Evolutionary conservation across 2,329 filamentous ascomycete species (phyloP), one percentile per base, ranked within the genome.

Genomic region (Fusarium verticillioides): DNA sequence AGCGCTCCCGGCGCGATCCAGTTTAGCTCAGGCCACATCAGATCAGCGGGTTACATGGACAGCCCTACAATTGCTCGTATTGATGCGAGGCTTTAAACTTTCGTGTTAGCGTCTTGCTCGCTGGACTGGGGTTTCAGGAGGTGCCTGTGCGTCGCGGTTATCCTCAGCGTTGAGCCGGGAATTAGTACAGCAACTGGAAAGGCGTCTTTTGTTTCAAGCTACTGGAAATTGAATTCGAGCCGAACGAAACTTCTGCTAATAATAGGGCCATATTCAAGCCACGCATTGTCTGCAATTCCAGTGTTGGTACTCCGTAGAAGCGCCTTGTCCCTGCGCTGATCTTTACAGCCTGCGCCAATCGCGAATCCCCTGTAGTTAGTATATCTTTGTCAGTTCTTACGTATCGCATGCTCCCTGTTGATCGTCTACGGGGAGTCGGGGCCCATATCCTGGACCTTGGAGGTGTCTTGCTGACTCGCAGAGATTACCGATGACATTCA

Each of bases 401-500:
- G 11, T 19, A n/a, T 47, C n/a, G 6, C 7, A 26, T 21, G 30
- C 23, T n/a, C n/a, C n/a, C n/a, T 34, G 28, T 12, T 21, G 23
- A 18, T 39, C 13, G 2, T 28, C 13, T 0, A 39, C 40, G 40
- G n/a, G 54, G 32, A 49, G 21, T 36, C 54, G n/a, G 23, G 39
- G 30, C 6, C 16, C 18, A 30, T n/a, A 37, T n/a, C 30, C 23
- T 7, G 19, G 26, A 18, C 40, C 40, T 49, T 58, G 23, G 3
- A 28, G 18, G n/a, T 36, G 32, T n/a, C 11, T n/a, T 15, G 10
- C 23, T 52, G 23, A 58, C 49, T 52, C 30, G 49, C 26, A 60
- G 44, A 61, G 53, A 60, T 63, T 47, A 63, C 60, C 60, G 53
- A 63, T 5, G 32, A 34, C 49, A 37, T 40, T 28, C 16, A n/a